Base-by-base conservation (phyloP, 1,284 basidiomycete genomes). In the Gomphus bonarii region DNA sequence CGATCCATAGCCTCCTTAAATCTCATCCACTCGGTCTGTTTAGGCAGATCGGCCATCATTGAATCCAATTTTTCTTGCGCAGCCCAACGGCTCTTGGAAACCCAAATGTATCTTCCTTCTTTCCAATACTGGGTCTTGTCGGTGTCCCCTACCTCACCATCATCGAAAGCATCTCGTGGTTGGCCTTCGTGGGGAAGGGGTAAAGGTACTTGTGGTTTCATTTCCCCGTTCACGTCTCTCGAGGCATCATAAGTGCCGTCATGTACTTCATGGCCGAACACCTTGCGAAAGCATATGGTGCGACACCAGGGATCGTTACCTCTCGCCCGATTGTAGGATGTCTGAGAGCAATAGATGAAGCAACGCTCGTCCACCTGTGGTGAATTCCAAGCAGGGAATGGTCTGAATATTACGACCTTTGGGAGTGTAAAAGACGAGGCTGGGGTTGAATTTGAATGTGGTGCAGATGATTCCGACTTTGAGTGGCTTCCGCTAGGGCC, bases 21-120 rank as follows among this genome's bases (percentile, higher is more conserved):
- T 43, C 66, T 63, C 43, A 73, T 68, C 65, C 73, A 70, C 44
- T 68, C 63, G 38, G 73, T 71, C 66, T 85, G 82, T 20, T 65
- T 68, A 59, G 74, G 72, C 44, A 88, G 69, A 61, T 76, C 76
- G 53, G 72, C 65, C 64, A 71, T 73, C 84, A 88, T 87, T 55
- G 75, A 71, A 25, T 77, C 68, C 55, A 82, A 66, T 64, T 79
- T 81, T 65, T 84, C 77, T 61, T 77, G 72, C 11, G 77, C 73
- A 11, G 75, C 78, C 67, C 72, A 73, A 40, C 73, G 72, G 54
- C 74, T 80, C 58, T 74, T 74, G 25, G 77, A 78, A 50, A 77
- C 75, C 85, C 85, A 88, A 42, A 89, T 62, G 64, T 89, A 89
- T 76, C 78, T 84, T 1, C 86, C 85, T 63, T 83, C 80, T 55